phyloP scores from a whole-genome alignment of 352 stramenopile species.

The Plasmopara viticola region DNA sequence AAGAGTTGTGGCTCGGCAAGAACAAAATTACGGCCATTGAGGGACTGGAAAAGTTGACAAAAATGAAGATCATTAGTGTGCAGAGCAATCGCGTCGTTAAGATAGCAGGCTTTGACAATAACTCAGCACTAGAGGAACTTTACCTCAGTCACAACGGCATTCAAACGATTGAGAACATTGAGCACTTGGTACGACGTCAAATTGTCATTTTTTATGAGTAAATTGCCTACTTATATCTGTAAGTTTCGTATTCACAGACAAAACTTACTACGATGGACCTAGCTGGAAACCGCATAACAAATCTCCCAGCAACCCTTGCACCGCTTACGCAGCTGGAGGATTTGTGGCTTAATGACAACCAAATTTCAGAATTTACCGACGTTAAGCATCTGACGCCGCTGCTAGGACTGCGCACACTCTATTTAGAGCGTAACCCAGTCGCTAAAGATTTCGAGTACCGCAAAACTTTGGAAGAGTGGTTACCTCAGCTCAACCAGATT shows the following conservation, averaged over 20 bases:
- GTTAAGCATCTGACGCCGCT: slow-evolving; percentile 71
- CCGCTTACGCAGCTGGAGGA: slow-evolving; percentile 48
- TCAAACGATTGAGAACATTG: slow-evolving; percentile 68
- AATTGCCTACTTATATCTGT: too few relatives aligned
- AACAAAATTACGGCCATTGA: slow-evolving; percentile 96
- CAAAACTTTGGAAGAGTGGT: slow-evolving; percentile 84
- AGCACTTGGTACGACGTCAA: slow-evolving; percentile 47
- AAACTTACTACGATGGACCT: slow-evolving; percentile 64
- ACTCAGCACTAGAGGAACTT: slow-evolving; percentile 91
- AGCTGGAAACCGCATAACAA: slow-evolving; percentile 76
- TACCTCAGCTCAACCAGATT: slow-evolving; percentile 93
- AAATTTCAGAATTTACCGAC: slow-evolving; percentile 55
- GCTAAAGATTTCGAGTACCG: slow-evolving; percentile 93
- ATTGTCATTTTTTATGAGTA: not conserved
- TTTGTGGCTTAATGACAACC: slow-evolving; percentile 77
- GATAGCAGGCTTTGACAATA: slow-evolving; percentile 87
- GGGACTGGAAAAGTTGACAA: slow-evolving; percentile 78
- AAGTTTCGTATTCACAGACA: slow-evolving; percentile 21
- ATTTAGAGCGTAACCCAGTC: slow-evolving; percentile 95
- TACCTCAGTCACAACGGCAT: slow-evolving; percentile 98
- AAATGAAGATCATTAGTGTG: slow-evolving; percentile 84
- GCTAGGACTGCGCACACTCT: slow-evolving; percentile 85
- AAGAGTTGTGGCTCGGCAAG: slow-evolving; percentile 97
- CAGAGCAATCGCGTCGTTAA: slow-evolving; percentile 95
- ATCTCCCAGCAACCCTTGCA: slow-evolving; percentile 41